Evolutionary conservation across 257 asterid species (phyloP), one percentile per base, ranked within the genome.

Genomic region (Solanum chmielewskii): DNA sequence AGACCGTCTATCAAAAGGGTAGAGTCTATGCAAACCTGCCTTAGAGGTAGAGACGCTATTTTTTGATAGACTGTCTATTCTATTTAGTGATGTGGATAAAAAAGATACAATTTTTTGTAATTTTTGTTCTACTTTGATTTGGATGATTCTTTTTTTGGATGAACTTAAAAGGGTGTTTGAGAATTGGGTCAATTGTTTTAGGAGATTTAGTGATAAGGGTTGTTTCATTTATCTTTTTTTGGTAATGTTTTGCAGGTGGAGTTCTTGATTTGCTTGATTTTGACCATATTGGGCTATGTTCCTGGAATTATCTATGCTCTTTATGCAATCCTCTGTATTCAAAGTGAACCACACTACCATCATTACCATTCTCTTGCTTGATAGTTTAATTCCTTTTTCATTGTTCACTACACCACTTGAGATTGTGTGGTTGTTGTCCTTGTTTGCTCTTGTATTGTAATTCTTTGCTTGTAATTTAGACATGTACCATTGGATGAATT

Each of bases 251-350:
- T 92, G 89, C 95, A 91, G 95, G 92, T 94, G 47, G 96, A 94
- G 71, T 92, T 94, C 91, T 85, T 92, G 86, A 91, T 93, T 59
- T 90, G 85, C 69, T 81, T 81, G 69, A 31, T 81, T 21, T 49
- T 93, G 86, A 93, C 96, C 27, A 89, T 94, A 11, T 86, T 94
- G 73, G 98, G 96, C 21, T 93, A 94, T 35, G 70, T 94, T 62
- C 96, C 95, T 47, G 96, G 96, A 64, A 92, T 93, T 20, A 77
- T 94, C 31, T 94, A 94, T 76, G 96, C 94, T 1, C 85, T 92
- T 14, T 94, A 93, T 52, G 94, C 94, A 14, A 94, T 93, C 69
- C 85, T 81, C 2, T 81, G 85, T 49, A 39, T 81, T 81, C 45
- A 49, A 33, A 39, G 3, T 49, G 85, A 81, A 81, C 85, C 85